Percentiles rank a stretch among this genome's conserved stretches.
These are phyloP conservation scores for Cenococcum geophilum DNA, from an alignment of 495 filamentous ascomycete genomes.

Conservation along the genomic window DNA sequence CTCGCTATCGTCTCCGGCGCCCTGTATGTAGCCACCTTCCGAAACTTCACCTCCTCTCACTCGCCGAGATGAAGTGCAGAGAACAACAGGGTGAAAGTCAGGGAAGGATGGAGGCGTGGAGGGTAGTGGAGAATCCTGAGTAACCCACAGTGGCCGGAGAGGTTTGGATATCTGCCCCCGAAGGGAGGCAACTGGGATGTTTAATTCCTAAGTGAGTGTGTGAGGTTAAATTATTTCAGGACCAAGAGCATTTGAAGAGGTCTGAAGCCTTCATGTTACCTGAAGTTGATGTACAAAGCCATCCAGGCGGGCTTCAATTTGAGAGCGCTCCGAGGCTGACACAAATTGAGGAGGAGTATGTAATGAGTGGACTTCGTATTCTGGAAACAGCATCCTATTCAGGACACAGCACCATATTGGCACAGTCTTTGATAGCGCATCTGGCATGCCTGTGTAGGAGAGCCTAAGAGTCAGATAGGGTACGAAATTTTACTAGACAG, in stretches of 20 bases:
- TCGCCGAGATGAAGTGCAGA: slow-evolving; percentile 70
- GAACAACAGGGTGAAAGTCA: slow-evolving; percentile 63
- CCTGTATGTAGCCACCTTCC: slow-evolving; percentile 81
- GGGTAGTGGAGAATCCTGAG: slow-evolving; percentile 40
- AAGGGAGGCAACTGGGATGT: slow-evolving; percentile 44
- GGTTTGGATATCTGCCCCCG: slow-evolving; percentile 48
- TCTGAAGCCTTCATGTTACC: slow-evolving; percentile 32
- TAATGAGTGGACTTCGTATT: slow-evolving; percentile 45
- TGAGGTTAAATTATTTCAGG: too few species aligned
- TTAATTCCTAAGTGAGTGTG: slow-evolving; percentile 39
- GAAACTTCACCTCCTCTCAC: slow-evolving; percentile 60
- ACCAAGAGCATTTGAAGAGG: background rate
- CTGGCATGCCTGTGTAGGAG: slow-evolving; percentile 62
- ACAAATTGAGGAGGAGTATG: slow-evolving; percentile 61
- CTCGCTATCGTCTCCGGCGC: slow-evolving; percentile 88
- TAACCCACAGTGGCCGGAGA: slow-evolving; percentile 59
- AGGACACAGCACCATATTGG: slow-evolving; percentile 88
- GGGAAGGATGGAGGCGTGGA: slow-evolving; percentile 8
- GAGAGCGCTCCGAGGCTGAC: slow-evolving; percentile 66
- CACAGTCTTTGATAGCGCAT: slow-evolving; percentile 86
- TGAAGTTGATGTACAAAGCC: slow-evolving; percentile 59
- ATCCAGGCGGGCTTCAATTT: slow-evolving; percentile 64
- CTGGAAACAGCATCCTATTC: slow-evolving; percentile 71
- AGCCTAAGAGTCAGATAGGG: background rate
- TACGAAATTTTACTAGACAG: background rate